These are phyloP conservation scores for Leccinum solheimii DNA, from an alignment of 1,284 basidiomycete genomes.

Conservation along the genomic window DNA sequence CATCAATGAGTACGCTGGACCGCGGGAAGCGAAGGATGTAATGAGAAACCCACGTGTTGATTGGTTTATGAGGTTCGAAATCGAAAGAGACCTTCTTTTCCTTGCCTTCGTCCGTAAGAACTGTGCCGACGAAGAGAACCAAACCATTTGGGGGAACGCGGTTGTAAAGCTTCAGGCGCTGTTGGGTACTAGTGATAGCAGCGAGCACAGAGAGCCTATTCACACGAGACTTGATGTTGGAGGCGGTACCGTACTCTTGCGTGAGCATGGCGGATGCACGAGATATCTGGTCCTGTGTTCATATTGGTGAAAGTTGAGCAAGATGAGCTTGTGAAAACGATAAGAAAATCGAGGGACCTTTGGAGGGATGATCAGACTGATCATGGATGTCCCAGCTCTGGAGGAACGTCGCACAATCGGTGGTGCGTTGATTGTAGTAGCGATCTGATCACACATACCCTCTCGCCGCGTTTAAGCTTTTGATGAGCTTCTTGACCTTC, in stretches of 20 bases:
- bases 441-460: conserved; percentile 53
- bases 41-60: conserved; percentile 81
- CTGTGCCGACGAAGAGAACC: conserved; percentile 96
- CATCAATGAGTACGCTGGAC: conserved; percentile 6
- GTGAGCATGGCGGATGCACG: conserved; percentile 95
- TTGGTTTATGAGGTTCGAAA: conserved; percentile 97
- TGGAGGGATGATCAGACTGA: conserved; percentile 95
- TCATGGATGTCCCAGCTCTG: conserved; percentile 97
- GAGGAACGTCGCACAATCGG: conserved; percentile 13
- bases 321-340: conserved; percentile 6
- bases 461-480: conserved; percentile 89
- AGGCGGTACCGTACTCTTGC: conserved; percentile 96
- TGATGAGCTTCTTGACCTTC: conserved; percentile 99
- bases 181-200: conserved; percentile 99
- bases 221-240: conserved; percentile 99
- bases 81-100: conserved; percentile 99
- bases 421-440: conserved; percentile 16
- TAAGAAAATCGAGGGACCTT: conserved; percentile 56
- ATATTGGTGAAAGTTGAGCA: neutral
- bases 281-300: conserved; percentile 86
- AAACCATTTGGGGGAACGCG: conserved; percentile 96
- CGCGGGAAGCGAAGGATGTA: neutral
- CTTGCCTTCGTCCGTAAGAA: conserved; percentile 97
- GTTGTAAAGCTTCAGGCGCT: conserved; percentile 95
- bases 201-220: conserved; percentile 97